Percentiles rank a stretch among this genome's conserved stretches.
Evolutionary conservation across 1,139 yeast species (phyloP).

Genomic region (Casaregolazyma lundiana): DNA sequence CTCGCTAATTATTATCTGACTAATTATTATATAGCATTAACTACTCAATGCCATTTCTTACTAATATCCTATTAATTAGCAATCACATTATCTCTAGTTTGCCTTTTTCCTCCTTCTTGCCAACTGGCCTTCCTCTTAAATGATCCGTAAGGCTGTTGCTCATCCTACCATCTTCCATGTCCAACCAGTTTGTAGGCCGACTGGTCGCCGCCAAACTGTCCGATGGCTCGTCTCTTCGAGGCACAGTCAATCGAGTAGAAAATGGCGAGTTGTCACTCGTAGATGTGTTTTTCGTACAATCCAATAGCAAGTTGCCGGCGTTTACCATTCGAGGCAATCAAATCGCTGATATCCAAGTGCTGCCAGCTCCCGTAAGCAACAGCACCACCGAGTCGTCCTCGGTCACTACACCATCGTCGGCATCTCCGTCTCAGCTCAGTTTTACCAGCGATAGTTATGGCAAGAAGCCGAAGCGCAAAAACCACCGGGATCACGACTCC

Average conservation of each 20-base stretch:
- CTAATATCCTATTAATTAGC: too few relatives aligned
- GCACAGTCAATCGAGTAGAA: conserved; percentile 30
- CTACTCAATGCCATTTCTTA: too few relatives aligned
- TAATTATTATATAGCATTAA: too few relatives aligned
- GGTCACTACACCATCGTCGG: conserved; percentile 1
- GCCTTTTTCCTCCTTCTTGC: neutral
- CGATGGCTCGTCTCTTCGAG: conserved; percentile 27
- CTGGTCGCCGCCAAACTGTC: conserved; percentile 27
- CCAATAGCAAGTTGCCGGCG: conserved; percentile 18
- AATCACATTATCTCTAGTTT: neutral
- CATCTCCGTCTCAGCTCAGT: neutral
- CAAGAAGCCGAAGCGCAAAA: conserved; percentile 1
- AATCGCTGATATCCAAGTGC: conserved; percentile 30
- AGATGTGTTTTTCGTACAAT: conserved; percentile 23
- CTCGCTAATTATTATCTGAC: too few relatives aligned
- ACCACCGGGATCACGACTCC: conserved; percentile 9
- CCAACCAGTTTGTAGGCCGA: conserved; percentile 27
- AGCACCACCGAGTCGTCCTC: conserved; percentile 1
- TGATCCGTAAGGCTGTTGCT: neutral
- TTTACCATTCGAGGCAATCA: conserved; percentile 26
- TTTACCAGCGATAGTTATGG: neutral
- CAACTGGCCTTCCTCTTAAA: neutral
- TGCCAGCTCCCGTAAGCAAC: conserved; percentile 18
- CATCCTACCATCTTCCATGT: conserved; percentile 3
- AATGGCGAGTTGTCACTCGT: conserved; percentile 29